A percentile compares a stretch with the other conserved stretches of the same genome.
phyloP scores from a whole-genome alignment of 2,329 filamentous ascomycete species.

The Elsinoe australis region DNA sequence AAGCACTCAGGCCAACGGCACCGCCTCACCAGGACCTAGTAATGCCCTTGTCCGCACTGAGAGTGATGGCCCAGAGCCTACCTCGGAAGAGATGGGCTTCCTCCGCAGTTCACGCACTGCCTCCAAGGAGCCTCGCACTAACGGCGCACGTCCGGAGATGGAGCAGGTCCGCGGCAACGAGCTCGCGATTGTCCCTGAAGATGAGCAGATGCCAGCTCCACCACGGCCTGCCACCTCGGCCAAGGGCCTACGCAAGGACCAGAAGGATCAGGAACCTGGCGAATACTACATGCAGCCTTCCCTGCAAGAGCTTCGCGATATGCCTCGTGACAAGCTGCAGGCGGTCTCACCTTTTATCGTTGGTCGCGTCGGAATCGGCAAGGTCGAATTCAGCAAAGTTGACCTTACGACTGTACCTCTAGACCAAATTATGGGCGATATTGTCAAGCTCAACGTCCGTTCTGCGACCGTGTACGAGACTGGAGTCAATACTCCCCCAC shows the following conservation, averaged over 20 bases:
- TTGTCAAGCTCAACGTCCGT: constrained; percentile 69
- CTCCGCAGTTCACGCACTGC: constrained; percentile 44
- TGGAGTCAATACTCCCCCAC: constrained; percentile 66
- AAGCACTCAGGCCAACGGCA: constrained; percentile 31
- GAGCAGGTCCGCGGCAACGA: constrained; percentile 63
- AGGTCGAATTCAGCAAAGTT: constrained; percentile 73
- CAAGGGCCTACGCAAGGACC: constrained; percentile 17
- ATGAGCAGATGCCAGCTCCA: constrained; percentile 38
- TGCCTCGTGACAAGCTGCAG: constrained; percentile 73
- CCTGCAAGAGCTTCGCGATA: constrained; percentile 63
- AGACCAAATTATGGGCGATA: constrained; percentile 67
- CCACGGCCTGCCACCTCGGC: constrained; percentile 13
- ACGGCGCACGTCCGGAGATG: constrained; percentile 52
- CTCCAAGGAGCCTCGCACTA: constrained; percentile 31
- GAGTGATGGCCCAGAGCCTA: constrained; percentile 42
- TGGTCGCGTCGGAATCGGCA: constrained; percentile 72
- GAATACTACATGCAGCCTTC: constrained; percentile 81
- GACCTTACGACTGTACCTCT: constrained; percentile 74
- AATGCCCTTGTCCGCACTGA: constrained; percentile 48
- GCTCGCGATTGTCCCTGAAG: constrained; percentile 70
- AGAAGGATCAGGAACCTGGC: constrained; percentile 53
- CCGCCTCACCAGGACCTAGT: constrained; percentile 35
- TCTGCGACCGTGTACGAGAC: constrained; percentile 82
- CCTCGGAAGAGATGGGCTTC: constrained; percentile 53
- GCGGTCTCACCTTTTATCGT: constrained; percentile 69